These are phyloP conservation scores for Yamadazyma jaroonii DNA, from an alignment of 1,139 yeast species.

Conservation along the genomic window DNA sequence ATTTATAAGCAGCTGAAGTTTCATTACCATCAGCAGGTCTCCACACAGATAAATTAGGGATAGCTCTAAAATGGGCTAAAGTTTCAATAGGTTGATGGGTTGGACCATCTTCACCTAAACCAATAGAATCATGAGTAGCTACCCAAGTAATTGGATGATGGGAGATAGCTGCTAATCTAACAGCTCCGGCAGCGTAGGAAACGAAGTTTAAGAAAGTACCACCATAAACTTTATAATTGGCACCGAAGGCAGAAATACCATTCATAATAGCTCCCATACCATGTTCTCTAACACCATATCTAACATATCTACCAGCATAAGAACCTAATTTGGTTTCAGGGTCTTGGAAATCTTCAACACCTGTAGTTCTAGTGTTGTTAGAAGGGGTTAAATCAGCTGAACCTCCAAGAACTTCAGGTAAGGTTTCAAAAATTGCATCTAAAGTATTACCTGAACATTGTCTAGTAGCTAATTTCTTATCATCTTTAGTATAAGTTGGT, in stretches of 20 bases:
- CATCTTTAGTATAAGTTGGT: constrained; percentile 77
- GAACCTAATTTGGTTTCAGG: constrained; percentile 78
- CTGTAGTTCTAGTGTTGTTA: constrained; percentile 87
- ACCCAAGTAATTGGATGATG: constrained; percentile 96
- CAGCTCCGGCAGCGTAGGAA: constrained; percentile 96
- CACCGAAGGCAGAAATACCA: constrained; percentile 96
- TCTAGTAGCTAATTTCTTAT: constrained; percentile 89
- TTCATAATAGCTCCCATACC: constrained; percentile 99
- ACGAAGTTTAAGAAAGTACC: constrained; percentile 99
- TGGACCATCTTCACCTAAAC: constrained; percentile 99
- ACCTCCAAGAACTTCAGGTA: constrained; percentile 96
- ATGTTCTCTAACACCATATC: constrained; percentile 99
- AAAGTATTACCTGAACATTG: constrained; percentile 87
- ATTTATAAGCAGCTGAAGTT: constrained; percentile 92
- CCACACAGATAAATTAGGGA: constrained; percentile 95
- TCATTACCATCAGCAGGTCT: constrained; percentile 99
- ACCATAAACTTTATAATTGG: constrained; percentile 88
- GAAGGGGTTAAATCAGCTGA: constrained; percentile 99
- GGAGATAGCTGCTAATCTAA: constrained; percentile 90
- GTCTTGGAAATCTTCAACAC: constrained; percentile 91
- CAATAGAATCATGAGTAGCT: constrained; percentile 98
- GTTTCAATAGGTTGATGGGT: constrained; percentile 99
- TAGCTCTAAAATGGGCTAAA: constrained; percentile 94
- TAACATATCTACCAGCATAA: constrained; percentile 89
- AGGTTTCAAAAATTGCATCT: constrained; percentile 54